Base-by-base conservation (phyloP, 768 basidiomycete genomes). In the Rhizopogon salebrosus region DNA sequence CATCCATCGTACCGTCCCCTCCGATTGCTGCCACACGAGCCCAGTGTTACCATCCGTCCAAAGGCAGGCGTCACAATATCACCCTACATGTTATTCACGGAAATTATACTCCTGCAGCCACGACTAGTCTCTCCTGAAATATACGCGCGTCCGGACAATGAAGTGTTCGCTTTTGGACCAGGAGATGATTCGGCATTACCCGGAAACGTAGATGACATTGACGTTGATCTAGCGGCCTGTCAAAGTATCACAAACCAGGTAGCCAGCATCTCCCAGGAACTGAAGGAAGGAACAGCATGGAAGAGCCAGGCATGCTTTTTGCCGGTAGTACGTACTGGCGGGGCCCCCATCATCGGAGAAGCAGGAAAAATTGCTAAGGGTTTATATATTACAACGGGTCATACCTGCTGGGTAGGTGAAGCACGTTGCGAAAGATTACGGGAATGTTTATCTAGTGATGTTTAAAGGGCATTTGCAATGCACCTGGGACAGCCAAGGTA, bases 31-130 rank as follows among this genome's bases (percentile, higher is more conserved):
- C 76, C 39, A 83, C 77, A 6, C 83, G 88, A 49, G 87, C 85
- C 0, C 88, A 88, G 86, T 60, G 77, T 91, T 61, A 81, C 80
- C 7, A 80, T 89, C 56, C 79, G 70, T 13, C 79, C 84, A 0
- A 62, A 66, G 18, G 62, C 75, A 3, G 63, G 62, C 8, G 67
- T 70, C 27, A 63, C 65, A 22, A 77, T 92, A 63, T 73, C 85
- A 5, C 86, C 90, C 2, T 89, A 92, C 62, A 87, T 87, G 35
- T 75, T 93, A 49, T 95, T 94, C 69, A 91, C 92, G 27, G 85
- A 86, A 63, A 88, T 95, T 58, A 56, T 63, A 26, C 67, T 80
- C 51, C 64, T 64, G 5, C 61, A 54, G 18, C 61, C 51, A 23
- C 60, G 54, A 24, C 62, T 60, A 18, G 78, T 69, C 10, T 75